Base-by-base conservation (phyloP, 768 basidiomycete genomes). In the Ramaria sp. region DNA sequence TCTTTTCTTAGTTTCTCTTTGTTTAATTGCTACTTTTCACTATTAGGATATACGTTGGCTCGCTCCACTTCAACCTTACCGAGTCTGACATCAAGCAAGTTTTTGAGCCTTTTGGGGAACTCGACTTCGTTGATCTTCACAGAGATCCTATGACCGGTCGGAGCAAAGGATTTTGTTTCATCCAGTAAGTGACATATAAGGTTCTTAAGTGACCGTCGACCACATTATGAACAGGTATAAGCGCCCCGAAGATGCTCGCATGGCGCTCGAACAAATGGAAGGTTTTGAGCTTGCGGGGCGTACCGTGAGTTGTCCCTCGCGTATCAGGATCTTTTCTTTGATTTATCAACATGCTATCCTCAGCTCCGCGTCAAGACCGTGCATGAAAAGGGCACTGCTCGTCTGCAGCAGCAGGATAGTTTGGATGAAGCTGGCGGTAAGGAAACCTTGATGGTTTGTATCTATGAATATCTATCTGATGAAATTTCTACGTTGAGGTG, bases 211-310 rank as follows among this genome's bases (percentile, higher is more conserved):
- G 27, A 34, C 51, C 20, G 54, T 59, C 24, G 62, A 20, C 43
- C 13, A 41, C 30, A 31, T 34, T 27, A 43, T 45, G n/a, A 30
- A 27, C 57, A 93, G 90, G 69, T 94, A 92, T 69, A 91, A 90
- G 67, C 78, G 91, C 52, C 74, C 81, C n/a, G 88, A 92, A 67
- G 91, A 97, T 67, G 95, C 96, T 24, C 87, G 88, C 68, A 94
- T 94, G 85, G 96, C 96, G 24, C 71, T 99, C 45, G 92, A 96
- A 66, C 91, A 97, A 64, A 99, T 99, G 96, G 94, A 98, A 75
- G 91, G 91, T 30, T 99, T 99, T 66, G 92, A 96, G 65, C 79
- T 99, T 57, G 96, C 96, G 53, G 96, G 96, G 41, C 84, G 96
- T 58, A 88, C 87, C 59, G 92, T 93, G 66, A 61, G 82, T 72